Conservation (phyloP, 805 yeast genomes). For the Barnettozyma sp. region DNA sequence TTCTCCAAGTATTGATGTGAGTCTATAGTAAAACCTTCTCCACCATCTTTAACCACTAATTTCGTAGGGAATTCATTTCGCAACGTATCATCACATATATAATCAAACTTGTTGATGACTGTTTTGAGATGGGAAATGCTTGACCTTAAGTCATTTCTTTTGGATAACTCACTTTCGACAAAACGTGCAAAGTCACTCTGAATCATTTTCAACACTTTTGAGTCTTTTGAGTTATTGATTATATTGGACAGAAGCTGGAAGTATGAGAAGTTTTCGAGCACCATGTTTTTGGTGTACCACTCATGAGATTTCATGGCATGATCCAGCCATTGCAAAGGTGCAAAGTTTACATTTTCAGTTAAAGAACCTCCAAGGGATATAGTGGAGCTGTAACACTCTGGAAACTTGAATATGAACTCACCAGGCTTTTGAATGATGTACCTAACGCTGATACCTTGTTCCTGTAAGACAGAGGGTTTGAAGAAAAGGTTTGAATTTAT, state of each 20-base stretch:
- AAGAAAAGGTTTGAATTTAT: slow-evolving; percentile 41
- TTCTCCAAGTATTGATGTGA: slow-evolving; percentile 26
- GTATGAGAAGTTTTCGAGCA: slow-evolving; percentile 47
- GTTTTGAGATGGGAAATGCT: slow-evolving; percentile 29
- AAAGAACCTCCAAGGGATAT: slow-evolving; percentile 51
- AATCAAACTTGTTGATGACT: slow-evolving; percentile 32
- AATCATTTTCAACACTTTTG: slow-evolving; percentile 30
- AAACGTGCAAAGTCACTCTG: slow-evolving; percentile 29
- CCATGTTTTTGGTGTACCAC: slow-evolving; percentile 43
- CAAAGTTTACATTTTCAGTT: slow-evolving; percentile 51
- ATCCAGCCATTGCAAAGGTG: slow-evolving; percentile 47
- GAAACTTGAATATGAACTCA: slow-evolving; percentile 51
- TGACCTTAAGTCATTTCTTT: slow-evolving; percentile 33
- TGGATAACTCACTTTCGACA: slow-evolving; percentile 36
- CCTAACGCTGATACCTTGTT: slow-evolving; percentile 41
- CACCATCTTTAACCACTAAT: slow-evolving; percentile 32
- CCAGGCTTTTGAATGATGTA: slow-evolving; percentile 54
- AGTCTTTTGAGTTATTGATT: slow-evolving; percentile 34
- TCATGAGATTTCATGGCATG: slow-evolving; percentile 40
- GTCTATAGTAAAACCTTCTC: slow-evolving; percentile 29
- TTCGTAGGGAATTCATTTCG: slow-evolving; percentile 48
- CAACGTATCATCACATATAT: slow-evolving; percentile 48
- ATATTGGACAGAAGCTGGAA: slow-evolving; percentile 43
- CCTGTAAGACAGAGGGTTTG: slow-evolving; percentile 42
- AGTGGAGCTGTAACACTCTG: slow-evolving; percentile 44